Conservation (phyloP, 352 stramenopile genomes). For the Phytopythium litorale region DNA sequence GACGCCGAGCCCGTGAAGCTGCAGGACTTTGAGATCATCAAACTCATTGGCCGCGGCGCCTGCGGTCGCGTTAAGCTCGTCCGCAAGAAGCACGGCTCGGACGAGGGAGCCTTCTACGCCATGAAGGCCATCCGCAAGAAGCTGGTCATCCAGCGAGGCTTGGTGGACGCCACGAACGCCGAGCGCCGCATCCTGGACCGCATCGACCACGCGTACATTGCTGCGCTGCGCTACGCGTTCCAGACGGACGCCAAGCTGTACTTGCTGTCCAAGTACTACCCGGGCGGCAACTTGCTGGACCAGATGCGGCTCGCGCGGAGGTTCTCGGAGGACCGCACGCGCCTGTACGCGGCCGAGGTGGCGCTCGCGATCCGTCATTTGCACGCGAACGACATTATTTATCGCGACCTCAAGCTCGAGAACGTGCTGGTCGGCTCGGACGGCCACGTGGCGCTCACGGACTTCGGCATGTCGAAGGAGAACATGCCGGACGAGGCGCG, state of each 20-base stretch:
- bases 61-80: slow-evolving; percentile 85
- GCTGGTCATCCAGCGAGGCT: slow-evolving; percentile 77
- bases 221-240: slow-evolving; percentile 91
- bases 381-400: slow-evolving; percentile 95
- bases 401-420: slow-evolving; percentile 98
- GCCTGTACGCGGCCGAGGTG: slow-evolving; percentile 97
- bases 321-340: slow-evolving; percentile 91
- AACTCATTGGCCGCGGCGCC: slow-evolving; percentile 94
- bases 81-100: slow-evolving; percentile 81
- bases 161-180: slow-evolving; percentile 90
- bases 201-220: slow-evolving; percentile 97
- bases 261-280: slow-evolving; percentile 94
- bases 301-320: slow-evolving; percentile 86
- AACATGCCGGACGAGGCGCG: slow-evolving; percentile 87
- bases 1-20: slow-evolving; percentile 61
- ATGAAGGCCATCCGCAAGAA: slow-evolving; percentile 90
- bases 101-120: slow-evolving; percentile 80
- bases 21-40: slow-evolving; percentile 96
- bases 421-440: slow-evolving; percentile 96
- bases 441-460: slow-evolving; percentile 96
- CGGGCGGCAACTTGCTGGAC: slow-evolving; percentile 94
- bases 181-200: slow-evolving; percentile 86
- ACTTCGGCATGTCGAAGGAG: slow-evolving; percentile 99
- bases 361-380: slow-evolving; percentile 93
- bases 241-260: slow-evolving; percentile 90